Evolutionary conservation across 331 rosid species (phyloP), one percentile per base, ranked within the genome.

Genomic region (Pyracantha coccinea): DNA sequence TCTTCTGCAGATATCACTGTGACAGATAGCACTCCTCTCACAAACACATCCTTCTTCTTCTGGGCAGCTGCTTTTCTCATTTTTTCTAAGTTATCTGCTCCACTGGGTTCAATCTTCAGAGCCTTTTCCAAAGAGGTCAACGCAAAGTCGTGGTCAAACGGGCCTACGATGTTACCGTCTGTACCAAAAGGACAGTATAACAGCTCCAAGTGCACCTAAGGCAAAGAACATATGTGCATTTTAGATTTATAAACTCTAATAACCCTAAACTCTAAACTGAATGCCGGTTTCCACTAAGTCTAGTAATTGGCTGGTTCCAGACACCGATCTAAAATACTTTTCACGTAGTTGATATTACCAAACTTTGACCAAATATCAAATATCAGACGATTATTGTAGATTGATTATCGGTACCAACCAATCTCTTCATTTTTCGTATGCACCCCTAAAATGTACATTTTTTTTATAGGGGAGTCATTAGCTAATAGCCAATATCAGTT

Each of bases 191-290:
- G 99, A 62, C 88, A 86, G 84, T 94, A 94, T 75, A 94, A 84
- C 74, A 94, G 93, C 83, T 94, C 99, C 97, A 94, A 66, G 65
- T 92, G 97, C 82, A 94, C 99, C 99, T 94, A 55, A 65, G 66
- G 72, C 44, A 54, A 59, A 58, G 14, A 72, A 29, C 25, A 72
- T 10, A 7, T 54, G 66, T 32, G 32, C 31, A 55, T 55, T 21
- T 32, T 71, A 71, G 31, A 58, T 8, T 41, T 41, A 41, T 41
- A 12, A 41, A 41, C 50, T 41, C 50, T 12, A 41, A 15, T 41
- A 41, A 12, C 50, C 16, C 50, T 41, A 41, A 41, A 41, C 50
- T 12, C 50, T 41, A 41, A 41, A 41, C 16, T 41, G 50, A 41
- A 41, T 41, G 50, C 50, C 50, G 5, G 50, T 12, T 41, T 41